Base-by-base conservation (phyloP, 108 stramenopile species). In the Cafeteria roenbergensis region DNA sequence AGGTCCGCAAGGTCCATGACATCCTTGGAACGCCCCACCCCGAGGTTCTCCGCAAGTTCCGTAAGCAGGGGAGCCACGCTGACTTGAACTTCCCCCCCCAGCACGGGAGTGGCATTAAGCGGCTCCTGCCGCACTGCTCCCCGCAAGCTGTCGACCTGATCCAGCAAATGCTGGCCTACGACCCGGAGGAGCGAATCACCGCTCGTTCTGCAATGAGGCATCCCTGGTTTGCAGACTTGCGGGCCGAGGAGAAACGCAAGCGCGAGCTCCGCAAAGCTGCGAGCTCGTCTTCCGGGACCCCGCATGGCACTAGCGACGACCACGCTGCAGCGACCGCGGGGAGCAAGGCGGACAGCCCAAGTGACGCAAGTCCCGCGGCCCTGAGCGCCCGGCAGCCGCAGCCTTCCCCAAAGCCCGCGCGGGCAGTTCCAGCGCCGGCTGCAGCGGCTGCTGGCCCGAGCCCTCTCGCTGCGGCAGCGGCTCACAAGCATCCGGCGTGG, bases 1-100 rank as follows among this genome's bases (percentile, higher is more conserved):
- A 88, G 70, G 84, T 89, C 58, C 78, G 62, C 37, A 68, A 87
- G 14, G 84, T 88, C 26, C 88, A 88, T 72, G 82, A 84, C 36
- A 75, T 85, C 29, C 60, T 86, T 4, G 83, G 83, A 26, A 84
- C 83, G 25, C 85, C 85, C 0, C 42, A 54, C 12, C 69, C 64
- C 25, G 78, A 71, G 34, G 55, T 80, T 8, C 63, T 87, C 29
- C 60, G 56, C 37, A 85, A 80, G 57, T 82, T 87, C 36, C 79
- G 76, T n/a, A 67, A 86, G 42, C 85, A 80, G 4, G 79, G 84
- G 22, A 67, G 79, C 27, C 85, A 88, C 37, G 80, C 82, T 1
- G 75, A 80, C 55, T 87, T 86, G 54, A 57, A 74, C 22, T 88
- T 88, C 64, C 64, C 80, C 1, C 65, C 52, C 8, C 84, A 85